phyloP scores from a whole-genome alignment of 768 basidiomycete genomes.

The Calvatia gigantea region DNA sequence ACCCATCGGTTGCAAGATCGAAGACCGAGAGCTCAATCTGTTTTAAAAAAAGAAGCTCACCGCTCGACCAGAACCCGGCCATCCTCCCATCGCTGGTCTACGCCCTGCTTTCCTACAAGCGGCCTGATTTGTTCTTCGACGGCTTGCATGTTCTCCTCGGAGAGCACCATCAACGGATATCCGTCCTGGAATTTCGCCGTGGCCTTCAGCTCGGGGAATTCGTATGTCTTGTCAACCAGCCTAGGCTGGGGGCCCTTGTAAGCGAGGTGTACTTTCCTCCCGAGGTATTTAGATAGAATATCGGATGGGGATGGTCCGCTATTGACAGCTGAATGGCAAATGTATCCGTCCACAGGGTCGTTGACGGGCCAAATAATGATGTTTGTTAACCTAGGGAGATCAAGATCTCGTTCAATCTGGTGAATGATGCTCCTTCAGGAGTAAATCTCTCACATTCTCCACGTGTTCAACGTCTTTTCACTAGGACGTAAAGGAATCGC shows the following conservation, averaged over 20 bases:
- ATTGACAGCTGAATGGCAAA: constrained; percentile 43
- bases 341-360: constrained; percentile 58
- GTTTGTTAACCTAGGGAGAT: constrained; percentile 44
- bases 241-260: constrained; percentile 64
- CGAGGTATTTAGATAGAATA: constrained; percentile 60
- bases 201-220: constrained; percentile 57
- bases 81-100: constrained; percentile 49
- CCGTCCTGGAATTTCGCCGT: constrained; percentile 65
- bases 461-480: constrained; percentile 41
- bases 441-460: constrained; percentile 49
- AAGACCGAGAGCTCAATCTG: not conserved
- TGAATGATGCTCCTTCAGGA: not conserved
- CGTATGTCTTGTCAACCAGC: constrained; percentile 41
- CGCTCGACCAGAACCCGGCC: constrained; percentile 54
- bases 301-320: constrained; percentile 42
- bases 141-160: constrained; percentile 58
- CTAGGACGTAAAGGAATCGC: constrained; percentile 55
- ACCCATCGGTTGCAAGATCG: not conserved
- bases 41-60: constrained; percentile 32
- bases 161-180: constrained; percentile 65
- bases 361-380: constrained; percentile 45
- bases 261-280: constrained; percentile 56
- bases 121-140: constrained; percentile 45
- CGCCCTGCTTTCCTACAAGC: constrained; percentile 45
- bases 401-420: not conserved